Evolutionary conservation across 768 basidiomycete genomes (phyloP).

Genomic region (Boletellus emodensis): DNA sequence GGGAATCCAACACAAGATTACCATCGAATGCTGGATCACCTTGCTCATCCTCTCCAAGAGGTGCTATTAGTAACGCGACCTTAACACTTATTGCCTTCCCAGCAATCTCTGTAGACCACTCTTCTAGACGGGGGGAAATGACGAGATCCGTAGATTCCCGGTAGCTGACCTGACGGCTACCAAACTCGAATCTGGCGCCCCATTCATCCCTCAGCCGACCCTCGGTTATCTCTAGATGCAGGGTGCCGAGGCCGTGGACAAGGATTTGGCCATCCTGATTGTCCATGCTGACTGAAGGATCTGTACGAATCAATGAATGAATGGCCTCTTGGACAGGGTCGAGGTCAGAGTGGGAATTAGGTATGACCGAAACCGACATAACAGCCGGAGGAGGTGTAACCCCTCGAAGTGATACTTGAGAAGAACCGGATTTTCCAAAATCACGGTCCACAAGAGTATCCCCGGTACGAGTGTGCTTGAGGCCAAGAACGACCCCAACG

Average conservation of each 20-base stretch:
- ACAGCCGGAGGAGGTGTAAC: constrained; percentile 79
- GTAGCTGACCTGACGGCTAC: constrained; percentile 74
- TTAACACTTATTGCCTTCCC: constrained; percentile 51
- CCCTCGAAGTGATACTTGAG: constrained; percentile 47
- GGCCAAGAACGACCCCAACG: constrained; percentile 79
- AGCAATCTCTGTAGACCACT: constrained; percentile 61
- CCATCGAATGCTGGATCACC: constrained; percentile 74
- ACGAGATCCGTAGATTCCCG: constrained; percentile 50
- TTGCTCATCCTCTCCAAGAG: constrained; percentile 50
- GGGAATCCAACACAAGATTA: constrained; percentile 61
- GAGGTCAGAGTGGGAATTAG: constrained; percentile 74
- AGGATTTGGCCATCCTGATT: constrained; percentile 79
- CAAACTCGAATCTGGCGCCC: constrained; percentile 73
- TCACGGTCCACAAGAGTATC: constrained; percentile 72
- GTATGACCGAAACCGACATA: constrained; percentile 79
- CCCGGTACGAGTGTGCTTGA: constrained; percentile 81
- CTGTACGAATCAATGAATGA: constrained; percentile 70
- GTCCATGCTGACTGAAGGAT: constrained; percentile 83
- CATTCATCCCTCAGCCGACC: constrained; percentile 78
- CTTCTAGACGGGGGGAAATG: constrained; percentile 31
- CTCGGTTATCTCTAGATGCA: constrained; percentile 88
- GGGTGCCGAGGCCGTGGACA: constrained; percentile 77
- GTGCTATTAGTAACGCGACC: constrained; percentile 53
- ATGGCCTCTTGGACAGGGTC: constrained; percentile 76
- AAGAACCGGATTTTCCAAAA: constrained; percentile 30